Evolutionary conservation across 2,329 filamentous ascomycete genomes (phyloP), one percentile per base, ranked within the genome.

Genomic region (Ceratocystis papillata): DNA sequence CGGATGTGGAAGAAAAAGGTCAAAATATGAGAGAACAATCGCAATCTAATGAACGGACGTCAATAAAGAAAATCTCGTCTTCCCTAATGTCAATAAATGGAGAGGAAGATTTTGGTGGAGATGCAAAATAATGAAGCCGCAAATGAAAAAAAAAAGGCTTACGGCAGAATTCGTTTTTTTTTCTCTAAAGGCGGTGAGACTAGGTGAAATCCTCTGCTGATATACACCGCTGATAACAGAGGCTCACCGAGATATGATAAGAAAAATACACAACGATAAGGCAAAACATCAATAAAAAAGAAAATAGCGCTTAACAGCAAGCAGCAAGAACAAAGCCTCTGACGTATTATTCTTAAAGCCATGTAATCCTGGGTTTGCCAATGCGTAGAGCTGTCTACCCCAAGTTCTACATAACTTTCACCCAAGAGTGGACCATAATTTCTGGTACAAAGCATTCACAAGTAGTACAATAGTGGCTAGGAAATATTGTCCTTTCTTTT

Each of bases 161-260:
- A 17, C 22, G 62, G 55, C 65, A 67, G 65, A 67, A 67, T 67
- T 50, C 22, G 22, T 60, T 57, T 64, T 67, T 67, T 67, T 67
- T 33, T 37, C 17, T 46, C 17, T n/a, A 8, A 61, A 61, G 62
- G 65, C 65, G 65, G 65, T 67, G 65, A 67, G 20, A 10, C 10
- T 64, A 30, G 62, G 65, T 65, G 33, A 55, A 53, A 20, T 17
- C 15, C 1, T 1, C 4, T 41, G 25, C 65, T 48, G 33, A 30
- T 15, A 8, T 15, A 44, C 20, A 57, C 65, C 65, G 59, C 37
- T 44, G 46, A 48, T 61, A 25, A 48, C 33, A 66, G n/a, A 59
- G 10, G 37, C 41, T 59, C 12, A 59, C 55, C 55, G 55, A 59
- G 28, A 37, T 17, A 37, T 25, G 55, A 59, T 59, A 59, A 46